Conservation (phyloP, 2,329 filamentous ascomycete genomes). For the Claviceps quebecensis region DNA sequence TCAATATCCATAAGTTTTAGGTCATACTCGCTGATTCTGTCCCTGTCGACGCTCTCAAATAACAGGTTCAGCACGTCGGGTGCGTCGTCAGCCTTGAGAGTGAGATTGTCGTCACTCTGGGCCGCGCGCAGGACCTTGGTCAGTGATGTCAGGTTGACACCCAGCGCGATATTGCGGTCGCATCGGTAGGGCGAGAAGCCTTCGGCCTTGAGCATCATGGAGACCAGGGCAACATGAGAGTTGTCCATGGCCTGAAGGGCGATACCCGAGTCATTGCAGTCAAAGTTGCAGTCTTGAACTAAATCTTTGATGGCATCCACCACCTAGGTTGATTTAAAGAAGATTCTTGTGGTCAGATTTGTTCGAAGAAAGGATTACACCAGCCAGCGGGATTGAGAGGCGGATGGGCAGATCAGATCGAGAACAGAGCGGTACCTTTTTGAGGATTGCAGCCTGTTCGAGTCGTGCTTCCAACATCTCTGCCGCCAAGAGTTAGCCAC, state of each 20-base stretch:
- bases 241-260: constrained; percentile 99
- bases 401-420: not conserved
- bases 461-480: constrained; percentile 92
- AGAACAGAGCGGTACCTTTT: constrained; percentile 52
- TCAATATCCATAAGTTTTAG: constrained; percentile 99
- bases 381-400: not conserved
- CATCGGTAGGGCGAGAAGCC: constrained; percentile 91
- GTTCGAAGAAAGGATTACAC: too few relatives aligned
- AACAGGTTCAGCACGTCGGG: constrained; percentile 91
- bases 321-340: constrained; percentile 44
- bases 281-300: constrained; percentile 99
- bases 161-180: constrained; percentile 96
- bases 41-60: constrained; percentile 80
- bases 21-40: constrained; percentile 96
- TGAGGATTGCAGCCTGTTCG: constrained; percentile 83
- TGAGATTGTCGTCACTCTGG: constrained; percentile 87
- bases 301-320: constrained; percentile 99
- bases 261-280: constrained; percentile 99
- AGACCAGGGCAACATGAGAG: constrained; percentile 96
- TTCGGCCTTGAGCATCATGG: constrained; percentile 96
- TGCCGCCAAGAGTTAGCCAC: constrained; percentile 12
- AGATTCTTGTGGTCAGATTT: not conserved
- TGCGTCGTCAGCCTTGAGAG: constrained; percentile 92
- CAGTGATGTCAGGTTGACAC: constrained; percentile 90
- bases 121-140: constrained; percentile 95